Base-by-base conservation (phyloP, 768 basidiomycete genomes). In the Amanita rimosa region DNA sequence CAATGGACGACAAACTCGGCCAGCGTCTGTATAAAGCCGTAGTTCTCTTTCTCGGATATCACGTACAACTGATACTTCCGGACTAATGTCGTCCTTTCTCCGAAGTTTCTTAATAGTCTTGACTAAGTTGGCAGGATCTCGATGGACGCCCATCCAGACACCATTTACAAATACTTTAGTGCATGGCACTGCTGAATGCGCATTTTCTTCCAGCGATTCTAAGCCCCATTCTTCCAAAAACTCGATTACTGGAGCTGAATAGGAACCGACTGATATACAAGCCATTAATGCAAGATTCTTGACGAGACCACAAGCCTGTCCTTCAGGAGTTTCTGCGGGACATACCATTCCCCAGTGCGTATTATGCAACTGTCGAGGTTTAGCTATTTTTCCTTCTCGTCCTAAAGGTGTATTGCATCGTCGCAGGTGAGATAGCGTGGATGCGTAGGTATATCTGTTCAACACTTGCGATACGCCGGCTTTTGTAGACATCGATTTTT, bases 301-400 rank as follows among this genome's bases (percentile, higher is more conserved):
- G 67, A 98, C 96, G 38, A 98, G 78, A 67, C 96, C 96, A 67
- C 96, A 99, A 52, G 96, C 96, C 64, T 98, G 96, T 40, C 96
- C 96, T 80, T 99, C 96, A 1, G 96, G 96, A 3, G 96, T 99
- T 65, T 99, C 96, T 34, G 96, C 96, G 37, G 96, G 96, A 61
- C 96, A 99, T 16, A 99, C 96, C 96, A 99, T 98, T 33, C 96
- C 96, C 96, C 96, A 99, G 59, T 99, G 96, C 0, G 96, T 97
- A 60, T 99, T 99, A 65, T 99, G 96, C 48, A 99, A 72, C 58
- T 99, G 96, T 58, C 96, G 96, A 49, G 96, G 96, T 63, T 98
- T 98, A 40, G 96, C 96, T 52, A 98, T 98, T 69, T 99, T 99
- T 49, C 94, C 94, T 64, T 98, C 96, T 51, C 96, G 85, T 48